phyloP scores from a whole-genome alignment of 2,329 filamentous ascomycete species.

The Endoconidiophora laricicola region DNA sequence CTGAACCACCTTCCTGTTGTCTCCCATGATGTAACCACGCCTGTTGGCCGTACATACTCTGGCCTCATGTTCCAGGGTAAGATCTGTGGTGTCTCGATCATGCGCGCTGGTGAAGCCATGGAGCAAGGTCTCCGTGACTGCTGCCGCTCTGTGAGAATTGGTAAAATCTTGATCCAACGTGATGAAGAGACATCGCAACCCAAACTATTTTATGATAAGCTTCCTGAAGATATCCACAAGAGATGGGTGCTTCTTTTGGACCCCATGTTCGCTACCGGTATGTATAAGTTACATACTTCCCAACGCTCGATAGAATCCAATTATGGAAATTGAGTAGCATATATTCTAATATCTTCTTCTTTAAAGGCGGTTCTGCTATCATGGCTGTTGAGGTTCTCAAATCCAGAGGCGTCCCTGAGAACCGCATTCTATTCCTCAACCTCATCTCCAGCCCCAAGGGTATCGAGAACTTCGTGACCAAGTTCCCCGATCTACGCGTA shows the following conservation, averaged over 20 bases:
- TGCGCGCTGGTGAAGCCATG: constrained; percentile 97
- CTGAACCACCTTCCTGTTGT: constrained; percentile 90
- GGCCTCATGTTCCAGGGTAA: constrained; percentile 94
- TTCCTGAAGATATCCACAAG: constrained; percentile 81
- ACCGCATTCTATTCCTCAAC: constrained; percentile 90
- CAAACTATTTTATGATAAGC: constrained; percentile 93
- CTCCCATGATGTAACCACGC: constrained; percentile 76
- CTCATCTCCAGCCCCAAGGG: constrained; percentile 94
- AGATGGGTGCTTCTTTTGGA: constrained; percentile 89
- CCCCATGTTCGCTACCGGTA: constrained; percentile 98
- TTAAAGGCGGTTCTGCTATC: constrained; percentile 72
- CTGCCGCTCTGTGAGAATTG: constrained; percentile 92
- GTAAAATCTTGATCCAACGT: constrained; percentile 94
- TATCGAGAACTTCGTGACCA: constrained; percentile 71
- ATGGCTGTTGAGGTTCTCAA: constrained; percentile 94
- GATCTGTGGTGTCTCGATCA: constrained; percentile 96
- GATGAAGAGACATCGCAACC: constrained; percentile 90
- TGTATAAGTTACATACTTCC: constrained; percentile 15
- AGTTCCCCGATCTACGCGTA: constrained; percentile 76
- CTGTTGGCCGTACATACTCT: constrained; percentile 72
- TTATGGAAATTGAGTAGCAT: background rate
- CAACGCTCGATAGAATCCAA: background rate
- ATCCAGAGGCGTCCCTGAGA: constrained; percentile 78
- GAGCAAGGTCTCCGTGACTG: constrained; percentile 92
- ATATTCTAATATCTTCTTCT: background rate